Evolutionary conservation across 2,329 filamentous ascomycete genomes (phyloP).

Genomic region (Fusarium robinianum): DNA sequence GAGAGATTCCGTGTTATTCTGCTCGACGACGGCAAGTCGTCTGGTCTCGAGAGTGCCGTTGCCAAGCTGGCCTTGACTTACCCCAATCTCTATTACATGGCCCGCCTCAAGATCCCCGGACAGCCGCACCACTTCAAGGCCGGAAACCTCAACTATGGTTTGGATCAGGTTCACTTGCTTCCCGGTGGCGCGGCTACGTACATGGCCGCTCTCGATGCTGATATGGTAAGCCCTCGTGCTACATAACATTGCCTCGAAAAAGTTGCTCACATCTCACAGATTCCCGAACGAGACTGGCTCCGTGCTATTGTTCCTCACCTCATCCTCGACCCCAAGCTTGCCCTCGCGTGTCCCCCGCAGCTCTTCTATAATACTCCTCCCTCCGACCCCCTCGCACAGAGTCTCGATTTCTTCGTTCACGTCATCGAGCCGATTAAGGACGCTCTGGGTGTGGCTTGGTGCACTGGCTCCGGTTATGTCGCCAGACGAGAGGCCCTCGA

Average conservation of each 20-base stretch:
- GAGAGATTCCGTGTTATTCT: slow-evolving; percentile 59
- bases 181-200: slow-evolving; percentile 60
- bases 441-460: slow-evolving; percentile 62
- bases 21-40: slow-evolving; percentile 58
- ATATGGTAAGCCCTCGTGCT: slow-evolving; percentile 54
- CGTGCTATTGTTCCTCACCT: slow-evolving; percentile 63
- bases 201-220: slow-evolving; percentile 67
- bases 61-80: slow-evolving; percentile 45
- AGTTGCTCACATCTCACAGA: slow-evolving; percentile 42
- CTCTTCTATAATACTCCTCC: slow-evolving; percentile 66
- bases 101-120: slow-evolving; percentile 54
- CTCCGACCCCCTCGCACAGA: slow-evolving; percentile 62
- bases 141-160: slow-evolving; percentile 65
- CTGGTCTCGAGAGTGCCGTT: slow-evolving; percentile 47
- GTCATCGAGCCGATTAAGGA: slow-evolving; percentile 56
- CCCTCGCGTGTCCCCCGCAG: slow-evolving; percentile 63
- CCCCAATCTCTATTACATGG: slow-evolving; percentile 58
- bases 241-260: neutral
- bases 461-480: slow-evolving; percentile 66
- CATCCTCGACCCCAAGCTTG: slow-evolving; percentile 60
- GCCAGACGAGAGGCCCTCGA: slow-evolving; percentile 63
- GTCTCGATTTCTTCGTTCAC: slow-evolving; percentile 62
- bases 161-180: slow-evolving; percentile 54
- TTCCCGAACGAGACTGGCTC: slow-evolving; percentile 64
- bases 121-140: slow-evolving; percentile 64